Evolutionary conservation across 2,329 filamentous ascomycete species (phyloP).

Genomic region (Arthroderma uncinatum): DNA sequence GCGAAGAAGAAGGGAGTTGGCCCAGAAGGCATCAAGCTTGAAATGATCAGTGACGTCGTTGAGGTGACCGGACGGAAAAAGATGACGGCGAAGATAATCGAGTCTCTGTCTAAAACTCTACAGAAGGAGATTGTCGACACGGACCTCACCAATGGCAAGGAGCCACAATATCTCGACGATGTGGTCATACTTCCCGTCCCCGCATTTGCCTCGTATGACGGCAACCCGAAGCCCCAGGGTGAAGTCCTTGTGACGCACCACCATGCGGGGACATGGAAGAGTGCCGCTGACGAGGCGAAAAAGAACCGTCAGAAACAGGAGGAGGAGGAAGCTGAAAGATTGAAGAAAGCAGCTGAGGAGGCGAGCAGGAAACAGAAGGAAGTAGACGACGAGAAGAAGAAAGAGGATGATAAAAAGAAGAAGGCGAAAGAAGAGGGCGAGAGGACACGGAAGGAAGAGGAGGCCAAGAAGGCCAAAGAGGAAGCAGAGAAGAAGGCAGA

Average conservation of each 20-base stretch:
- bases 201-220: slow-evolving; percentile 21
- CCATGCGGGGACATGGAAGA: slow-evolving; percentile 13
- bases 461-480: neutral
- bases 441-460: neutral
- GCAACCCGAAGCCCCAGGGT: slow-evolving; percentile 15
- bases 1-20: slow-evolving; percentile 13
- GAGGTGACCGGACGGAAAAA: slow-evolving; percentile 22
- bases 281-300: slow-evolving; percentile 7
- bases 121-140: slow-evolving; percentile 17
- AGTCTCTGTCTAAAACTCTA: slow-evolving; percentile 16
- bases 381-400: neutral
- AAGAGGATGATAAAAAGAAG: neutral
- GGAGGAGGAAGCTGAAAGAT: slow-evolving; percentile 4
- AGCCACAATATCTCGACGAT: slow-evolving; percentile 20
- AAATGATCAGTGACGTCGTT: slow-evolving; percentile 22
- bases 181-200: slow-evolving; percentile 20
- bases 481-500: neutral
- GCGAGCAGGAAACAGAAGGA: slow-evolving; percentile 4
- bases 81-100: slow-evolving; percentile 19
- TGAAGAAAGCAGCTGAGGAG: slow-evolving; percentile 7
- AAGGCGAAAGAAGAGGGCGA: neutral
- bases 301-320: slow-evolving; percentile 5
- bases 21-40: slow-evolving; percentile 15
- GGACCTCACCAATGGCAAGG: slow-evolving; percentile 18
- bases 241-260: slow-evolving; percentile 11